Base-by-base conservation (phyloP, 139 green algal species). In the Coccomyxa sp. region DNA sequence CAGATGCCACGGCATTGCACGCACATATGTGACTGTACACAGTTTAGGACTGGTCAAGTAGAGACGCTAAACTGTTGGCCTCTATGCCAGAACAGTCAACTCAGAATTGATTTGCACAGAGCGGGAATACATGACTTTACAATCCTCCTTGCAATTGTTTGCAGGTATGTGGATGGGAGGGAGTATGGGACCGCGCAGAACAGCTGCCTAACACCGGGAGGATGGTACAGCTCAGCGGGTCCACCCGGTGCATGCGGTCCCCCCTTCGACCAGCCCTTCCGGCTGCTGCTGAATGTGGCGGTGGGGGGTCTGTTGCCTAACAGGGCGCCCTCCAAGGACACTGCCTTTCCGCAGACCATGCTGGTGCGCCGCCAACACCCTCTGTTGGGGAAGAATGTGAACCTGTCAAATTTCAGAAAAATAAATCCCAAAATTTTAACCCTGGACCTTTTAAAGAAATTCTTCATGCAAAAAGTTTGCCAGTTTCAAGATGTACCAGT, bases 221-320 rank as follows among this genome's bases (percentile, higher is more conserved):
- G 31, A 63, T 85, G 79, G 79, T 81, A 45, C 0, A 80, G 71
- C 32, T 76, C 60, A 77, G 30, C 58, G 11, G 79, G 77, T 57
- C 13, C 58, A 31, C 63, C 67, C 27, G 12, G 60, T 15, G 45
- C 68, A 12, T 66, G 32, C 60, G 71, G 63, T 51, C 67, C 85
- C 17, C 82, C 82, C 57, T 89, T 86, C 63, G 82, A 89, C 74
- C 71, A 76, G 66, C 86, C 82, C 71, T 89, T 89, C 76, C 82
- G 86, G 80, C 13, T 89, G 13, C 86, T 86, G 68, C 60, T 89
- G 23, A 89, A 86, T 76, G 68, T 89, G 28, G 86, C 86, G 0
- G 66, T 89, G 14, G 86, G 86, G 4, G 86, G 86, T 15, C 30
- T 80, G 21, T 86, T 79, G 82, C 86, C 86, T 28, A 78, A 71